Percentiles rank a stretch among this genome's conserved stretches.
These are phyloP conservation scores for Colletotrichum noveboracense DNA, from an alignment of 2,329 filamentous ascomycete species.

Conservation along the genomic window DNA sequence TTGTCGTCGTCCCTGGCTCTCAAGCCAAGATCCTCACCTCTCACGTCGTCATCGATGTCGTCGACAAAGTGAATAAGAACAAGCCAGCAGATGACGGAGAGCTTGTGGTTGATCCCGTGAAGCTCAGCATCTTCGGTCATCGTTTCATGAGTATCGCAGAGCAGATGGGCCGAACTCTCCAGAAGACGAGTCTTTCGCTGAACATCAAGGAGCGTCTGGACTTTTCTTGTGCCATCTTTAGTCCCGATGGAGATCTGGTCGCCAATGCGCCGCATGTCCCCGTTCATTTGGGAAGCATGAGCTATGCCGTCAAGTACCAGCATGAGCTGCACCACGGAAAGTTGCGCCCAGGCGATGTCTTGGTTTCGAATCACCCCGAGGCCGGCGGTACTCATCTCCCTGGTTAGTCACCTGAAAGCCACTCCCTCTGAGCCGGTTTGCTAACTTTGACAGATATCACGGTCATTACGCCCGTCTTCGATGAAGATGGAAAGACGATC, in stretches of 20 bases:
- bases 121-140: constrained; percentile 79
- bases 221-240: constrained; percentile 82
- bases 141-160: constrained; percentile 86
- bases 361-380: constrained; percentile 34
- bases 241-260: constrained; percentile 73
- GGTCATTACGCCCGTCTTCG: constrained; percentile 40
- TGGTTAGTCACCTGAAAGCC: not conserved
- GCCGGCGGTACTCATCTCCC: constrained; percentile 40
- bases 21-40: constrained; percentile 46
- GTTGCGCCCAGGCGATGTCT: constrained; percentile 37
- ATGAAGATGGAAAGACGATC: constrained; percentile 42
- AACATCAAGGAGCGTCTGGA: constrained; percentile 84
- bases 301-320: constrained; percentile 74
- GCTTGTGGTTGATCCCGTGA: constrained; percentile 64
- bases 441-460: constrained; percentile 31
- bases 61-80: not conserved
- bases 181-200: constrained; percentile 80
- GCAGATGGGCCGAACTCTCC: constrained; percentile 79
- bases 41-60: constrained; percentile 46
- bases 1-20: constrained; percentile 71
- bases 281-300: constrained; percentile 77
- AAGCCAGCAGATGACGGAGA: constrained; percentile 26
- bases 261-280: constrained; percentile 79
- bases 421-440: rapidly evolving
- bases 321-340: constrained; percentile 59